Percentiles rank a stretch among this genome's conserved stretches.
phyloP scores from a whole-genome alignment of 106 monocot genomes.

The Amphibolis antarctica region DNA sequence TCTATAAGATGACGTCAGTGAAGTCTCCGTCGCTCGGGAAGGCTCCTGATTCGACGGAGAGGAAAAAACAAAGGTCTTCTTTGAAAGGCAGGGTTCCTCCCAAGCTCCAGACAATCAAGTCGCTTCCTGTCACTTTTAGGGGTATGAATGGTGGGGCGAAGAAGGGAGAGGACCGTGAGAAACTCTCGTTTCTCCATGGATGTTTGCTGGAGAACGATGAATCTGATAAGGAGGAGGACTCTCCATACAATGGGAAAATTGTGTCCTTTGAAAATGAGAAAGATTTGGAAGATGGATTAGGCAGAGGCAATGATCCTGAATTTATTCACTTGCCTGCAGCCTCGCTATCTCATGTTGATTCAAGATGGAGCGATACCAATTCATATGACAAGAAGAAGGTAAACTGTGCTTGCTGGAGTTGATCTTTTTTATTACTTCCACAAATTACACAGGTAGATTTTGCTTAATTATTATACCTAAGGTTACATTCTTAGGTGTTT shows the following conservation, averaged over 20 bases:
- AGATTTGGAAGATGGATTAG: conserved; percentile 3
- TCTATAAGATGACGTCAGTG: conserved; percentile 12
- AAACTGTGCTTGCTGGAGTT: conserved; percentile 1
- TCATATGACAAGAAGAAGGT: conserved; percentile 16
- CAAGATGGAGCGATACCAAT: conserved; percentile 16
- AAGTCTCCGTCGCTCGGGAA: conserved; percentile 9
- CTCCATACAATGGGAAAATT: conserved; percentile 43
- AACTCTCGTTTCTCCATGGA: background rate
- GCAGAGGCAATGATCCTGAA: background rate
- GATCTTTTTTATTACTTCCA: background rate
- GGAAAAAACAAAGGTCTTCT: background rate
- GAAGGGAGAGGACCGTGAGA: background rate
- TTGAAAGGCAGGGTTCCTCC: conserved; percentile 14
- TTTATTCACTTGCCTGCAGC: background rate
- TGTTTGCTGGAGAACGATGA: conserved; percentile 15
- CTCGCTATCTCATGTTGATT: background rate
- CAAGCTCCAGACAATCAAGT: conserved; percentile 3
- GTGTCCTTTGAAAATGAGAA: conserved; percentile 12
- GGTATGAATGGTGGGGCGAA: background rate
- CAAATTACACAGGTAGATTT: background rate
- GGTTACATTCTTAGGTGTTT: background rate
- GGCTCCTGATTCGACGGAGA: background rate
- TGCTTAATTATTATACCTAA: background rate
- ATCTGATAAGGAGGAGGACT: conserved; percentile 28
- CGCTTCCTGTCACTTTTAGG: conserved; percentile 10